phyloP scores from a whole-genome alignment of 2,329 filamentous ascomycete genomes.

The Colletotrichum sp. region DNA sequence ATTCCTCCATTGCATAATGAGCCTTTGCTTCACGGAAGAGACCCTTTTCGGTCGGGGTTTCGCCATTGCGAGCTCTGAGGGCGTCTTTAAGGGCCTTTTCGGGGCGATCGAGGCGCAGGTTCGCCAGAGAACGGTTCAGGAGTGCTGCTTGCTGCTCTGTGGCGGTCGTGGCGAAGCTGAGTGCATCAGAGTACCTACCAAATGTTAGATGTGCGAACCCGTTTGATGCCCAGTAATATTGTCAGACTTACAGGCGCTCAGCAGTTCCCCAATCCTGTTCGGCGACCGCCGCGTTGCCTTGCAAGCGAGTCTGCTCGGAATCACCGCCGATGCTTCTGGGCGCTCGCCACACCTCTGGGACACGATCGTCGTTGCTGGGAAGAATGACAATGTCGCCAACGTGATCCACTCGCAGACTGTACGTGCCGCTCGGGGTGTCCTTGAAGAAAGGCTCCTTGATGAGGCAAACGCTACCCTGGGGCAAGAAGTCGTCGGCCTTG shows the following conservation, averaged over 20 bases:
- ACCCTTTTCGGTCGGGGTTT: conserved; percentile 41
- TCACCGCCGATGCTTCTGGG: neutral
- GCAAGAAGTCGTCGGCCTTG: conserved; percentile 37
- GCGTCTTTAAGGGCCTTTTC: conserved; percentile 36
- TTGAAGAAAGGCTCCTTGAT: conserved; percentile 63
- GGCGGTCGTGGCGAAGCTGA: conserved; percentile 33
- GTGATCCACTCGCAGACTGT: conserved; percentile 57
- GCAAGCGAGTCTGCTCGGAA: conserved; percentile 26
- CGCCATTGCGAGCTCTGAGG: conserved; percentile 5
- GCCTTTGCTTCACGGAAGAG: conserved; percentile 50
- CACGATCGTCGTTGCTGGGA: conserved; percentile 33
- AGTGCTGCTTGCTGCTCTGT: conserved; percentile 38
- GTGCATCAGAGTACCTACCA: conserved; percentile 41
- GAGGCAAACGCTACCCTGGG: conserved; percentile 38
- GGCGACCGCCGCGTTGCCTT: conserved; percentile 39
- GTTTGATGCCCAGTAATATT: neutral
- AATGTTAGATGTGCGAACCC: neutral
- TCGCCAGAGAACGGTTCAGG: conserved; percentile 40
- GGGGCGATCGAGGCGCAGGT: conserved; percentile 32
- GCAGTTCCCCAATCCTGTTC: conserved; percentile 32
- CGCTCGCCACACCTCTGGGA: conserved; percentile 43
- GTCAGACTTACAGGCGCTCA: conserved; percentile 32
- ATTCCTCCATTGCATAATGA: conserved; percentile 47
- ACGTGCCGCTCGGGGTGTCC: conserved; percentile 37
- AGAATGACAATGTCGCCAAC: conserved; percentile 51